Evolutionary conservation across 139 green algal species (phyloP).

Genomic region (Eudorina sp.): DNA sequence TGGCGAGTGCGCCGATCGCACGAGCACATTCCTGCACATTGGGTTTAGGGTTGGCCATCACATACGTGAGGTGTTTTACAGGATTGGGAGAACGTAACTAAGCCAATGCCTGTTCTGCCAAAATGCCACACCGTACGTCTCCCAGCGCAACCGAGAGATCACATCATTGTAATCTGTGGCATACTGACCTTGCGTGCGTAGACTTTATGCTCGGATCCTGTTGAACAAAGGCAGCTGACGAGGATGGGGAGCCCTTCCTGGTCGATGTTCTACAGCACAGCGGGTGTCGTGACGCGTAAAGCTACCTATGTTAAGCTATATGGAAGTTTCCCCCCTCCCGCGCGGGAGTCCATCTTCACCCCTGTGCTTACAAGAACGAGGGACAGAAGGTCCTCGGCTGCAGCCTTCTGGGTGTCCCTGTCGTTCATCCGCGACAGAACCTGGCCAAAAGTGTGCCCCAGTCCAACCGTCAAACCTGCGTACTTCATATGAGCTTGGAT

Average conservation of each 20-base stretch:
- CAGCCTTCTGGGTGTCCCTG: slow-evolving; percentile 54
- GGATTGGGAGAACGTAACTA: no score
- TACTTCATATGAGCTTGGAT: no score
- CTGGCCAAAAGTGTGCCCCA: no score
- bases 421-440: slow-evolving; percentile 57
- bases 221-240: slow-evolving; percentile 58
- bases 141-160: no score
- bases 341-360: neutral
- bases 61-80: no score
- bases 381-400: slow-evolving; percentile 55
- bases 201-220: slow-evolving; percentile 50
- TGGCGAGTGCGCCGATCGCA: slow-evolving; percentile 52
- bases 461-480: no score
- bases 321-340: neutral
- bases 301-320: neutral
- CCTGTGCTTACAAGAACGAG: slow-evolving; percentile 48
- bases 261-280: slow-evolving; percentile 44
- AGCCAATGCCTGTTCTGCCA: no score
- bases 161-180: no score
- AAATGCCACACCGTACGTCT: no score
- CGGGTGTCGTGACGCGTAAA: no score
- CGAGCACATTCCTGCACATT: slow-evolving; percentile 54
- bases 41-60: no score
- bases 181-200: slow-evolving; percentile 55
- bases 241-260: slow-evolving; percentile 42